Percentiles rank a stretch among this genome's conserved stretches.
These are phyloP conservation scores for Singerocomus inundabilis DNA, from an alignment of 1,284 basidiomycete species.

Conservation along the genomic window DNA sequence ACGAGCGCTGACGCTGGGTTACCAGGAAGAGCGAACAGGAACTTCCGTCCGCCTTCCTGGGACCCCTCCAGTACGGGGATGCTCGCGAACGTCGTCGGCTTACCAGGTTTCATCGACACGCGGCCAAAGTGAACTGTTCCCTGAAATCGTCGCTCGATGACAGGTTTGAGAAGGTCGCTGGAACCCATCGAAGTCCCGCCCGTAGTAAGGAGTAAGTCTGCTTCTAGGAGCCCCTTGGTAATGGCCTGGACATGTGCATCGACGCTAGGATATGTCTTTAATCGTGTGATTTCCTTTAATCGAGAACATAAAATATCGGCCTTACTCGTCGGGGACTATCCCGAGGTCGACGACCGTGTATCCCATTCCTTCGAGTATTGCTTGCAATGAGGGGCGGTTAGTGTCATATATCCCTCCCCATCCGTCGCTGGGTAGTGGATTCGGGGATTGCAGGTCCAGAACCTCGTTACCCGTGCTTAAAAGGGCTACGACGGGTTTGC, in stretches of 20 bases:
- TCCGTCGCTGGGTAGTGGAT: slow-evolving; percentile 37
- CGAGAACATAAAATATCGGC: background rate
- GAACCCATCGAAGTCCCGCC: slow-evolving; percentile 92
- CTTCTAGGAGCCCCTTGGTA: slow-evolving; percentile 51
- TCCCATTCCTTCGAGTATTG: slow-evolving; percentile 69
- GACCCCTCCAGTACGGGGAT: slow-evolving; percentile 43
- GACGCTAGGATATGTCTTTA: slow-evolving; percentile 42
- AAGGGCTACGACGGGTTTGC: slow-evolving; percentile 74
- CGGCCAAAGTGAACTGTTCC: slow-evolving; percentile 82
- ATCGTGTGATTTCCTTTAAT: background rate
- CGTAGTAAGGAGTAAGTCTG: slow-evolving; percentile 80
- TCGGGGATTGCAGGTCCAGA: slow-evolving; percentile 55
- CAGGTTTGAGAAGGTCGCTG: slow-evolving; percentile 81
- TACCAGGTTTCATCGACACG: slow-evolving; percentile 69
- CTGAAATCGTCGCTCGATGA: slow-evolving; percentile 75
- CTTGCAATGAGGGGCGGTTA: slow-evolving; percentile 76
- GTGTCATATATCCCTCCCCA: slow-evolving; percentile 82
- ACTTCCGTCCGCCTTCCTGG: slow-evolving; percentile 40
- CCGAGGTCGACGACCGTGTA: slow-evolving; percentile 81
- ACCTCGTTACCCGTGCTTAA: slow-evolving; percentile 87
- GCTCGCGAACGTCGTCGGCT: slow-evolving; percentile 86
- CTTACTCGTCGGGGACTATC: slow-evolving; percentile 70
- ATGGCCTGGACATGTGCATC: slow-evolving; percentile 61
- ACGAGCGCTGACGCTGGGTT: slow-evolving; percentile 90
- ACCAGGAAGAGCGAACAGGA: slow-evolving; percentile 82